Evolutionary conservation across 2,329 filamentous ascomycete genomes (phyloP), one percentile per base, ranked within the genome.

Genomic region (Aspergillus oerlinghausenensis): DNA sequence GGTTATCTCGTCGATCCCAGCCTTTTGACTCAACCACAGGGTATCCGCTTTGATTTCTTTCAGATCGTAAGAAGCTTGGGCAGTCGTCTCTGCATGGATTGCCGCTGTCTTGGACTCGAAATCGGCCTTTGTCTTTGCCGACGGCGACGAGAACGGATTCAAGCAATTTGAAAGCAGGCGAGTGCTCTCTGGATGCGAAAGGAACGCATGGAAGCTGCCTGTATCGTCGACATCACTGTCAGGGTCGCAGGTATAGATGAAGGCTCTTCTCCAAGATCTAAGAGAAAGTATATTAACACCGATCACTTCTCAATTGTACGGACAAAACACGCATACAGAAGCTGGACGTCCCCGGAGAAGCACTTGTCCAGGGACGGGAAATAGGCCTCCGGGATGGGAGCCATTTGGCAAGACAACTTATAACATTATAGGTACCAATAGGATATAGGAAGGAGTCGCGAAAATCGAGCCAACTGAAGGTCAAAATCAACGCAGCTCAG

Each of bases 41-140:
- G 91, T 84, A 77, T 97, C 92, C 49, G 85, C 84, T 76, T 96
- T 96, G 71, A 97, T 85, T 67, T 88, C 79, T 42, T 88, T 85
- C 63, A 96, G 80, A 67, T 92, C 85, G 70, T 88, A 90, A 55
- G 84, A 83, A 43, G 84, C 82, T 65, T 84, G 84, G 11, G 84
- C 78, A 4, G 84, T 84, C 19, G 88, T 85, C 1, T 90, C 85
- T 50, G 92, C 84, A 70, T 96, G 88, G 59, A 97, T 95, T 4
- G 92, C 89, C 23, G 92, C 89, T 0, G 90, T 96, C 73, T 88
- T 92, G 21, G 89, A 89, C 59, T 95, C 89, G 69, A 95, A 95
- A 19, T 84, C 82, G 63, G 83, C 80, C 73, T 87, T 89, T 29
- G 88, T 83, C 65, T 84, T 80, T 52, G 84, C 70, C 62, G 82